Percentiles rank a stretch among this genome's conserved stretches.
Evolutionary conservation across 148 eudicot species (phyloP).

Genomic region (Diospyros lotus): DNA sequence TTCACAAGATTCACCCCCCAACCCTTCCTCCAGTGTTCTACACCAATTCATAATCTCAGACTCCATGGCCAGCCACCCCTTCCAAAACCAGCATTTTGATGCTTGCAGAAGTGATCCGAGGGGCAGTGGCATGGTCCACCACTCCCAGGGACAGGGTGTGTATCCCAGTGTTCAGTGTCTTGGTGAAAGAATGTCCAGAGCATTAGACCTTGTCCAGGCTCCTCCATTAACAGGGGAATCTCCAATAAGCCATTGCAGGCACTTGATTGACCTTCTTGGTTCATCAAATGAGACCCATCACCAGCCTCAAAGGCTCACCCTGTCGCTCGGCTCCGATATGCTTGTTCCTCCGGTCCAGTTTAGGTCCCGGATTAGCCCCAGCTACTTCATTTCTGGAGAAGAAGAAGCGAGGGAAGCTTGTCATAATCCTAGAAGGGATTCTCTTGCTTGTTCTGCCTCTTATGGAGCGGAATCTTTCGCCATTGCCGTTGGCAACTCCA

Average conservation of each 20-base stretch:
- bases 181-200: constrained; percentile 53
- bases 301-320: constrained; percentile 46
- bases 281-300: constrained; percentile 36
- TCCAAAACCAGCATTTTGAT: constrained; percentile 50
- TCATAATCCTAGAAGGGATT: constrained; percentile 15
- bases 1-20: constrained; percentile 52
- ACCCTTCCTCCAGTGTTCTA: constrained; percentile 42
- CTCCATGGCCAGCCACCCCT: constrained; percentile 42
- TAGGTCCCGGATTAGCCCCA: constrained; percentile 36
- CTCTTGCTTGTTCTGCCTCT: constrained; percentile 28
- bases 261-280: constrained; percentile 57
- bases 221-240: constrained; percentile 29
- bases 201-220: constrained; percentile 39
- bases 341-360: constrained; percentile 40
- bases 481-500: constrained; percentile 37
- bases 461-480: constrained; percentile 30
- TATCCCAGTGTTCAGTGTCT: constrained; percentile 40
- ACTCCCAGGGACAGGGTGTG: constrained; percentile 25
- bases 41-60: constrained; percentile 64
- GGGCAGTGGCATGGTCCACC: constrained; percentile 17
- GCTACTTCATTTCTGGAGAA: constrained; percentile 34
- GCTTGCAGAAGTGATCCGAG: constrained; percentile 33
- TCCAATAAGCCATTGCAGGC: constrained; percentile 43
- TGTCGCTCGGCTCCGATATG: constrained; percentile 54
- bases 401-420: constrained; percentile 28